A percentile compares a stretch with the other conserved stretches of the same genome.
Conservation (phyloP, 495 filamentous ascomycete genomes). For the Amorphotheca resinae region DNA sequence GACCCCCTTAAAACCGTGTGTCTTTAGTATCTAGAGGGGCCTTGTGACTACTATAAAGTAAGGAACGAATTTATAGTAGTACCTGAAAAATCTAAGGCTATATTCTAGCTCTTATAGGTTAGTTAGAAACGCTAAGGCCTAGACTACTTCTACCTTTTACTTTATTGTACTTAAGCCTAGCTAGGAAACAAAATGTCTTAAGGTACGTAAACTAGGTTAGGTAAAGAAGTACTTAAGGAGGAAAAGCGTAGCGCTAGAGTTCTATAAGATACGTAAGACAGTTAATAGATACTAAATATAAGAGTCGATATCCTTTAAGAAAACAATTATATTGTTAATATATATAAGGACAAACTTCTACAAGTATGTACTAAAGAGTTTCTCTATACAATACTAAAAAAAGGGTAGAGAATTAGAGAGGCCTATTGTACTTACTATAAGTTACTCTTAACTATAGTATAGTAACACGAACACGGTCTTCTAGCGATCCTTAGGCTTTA, state of each 20-base stretch:
- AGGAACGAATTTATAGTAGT: conserved; percentile 6
- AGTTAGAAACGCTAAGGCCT: background rate
- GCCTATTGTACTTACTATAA: conserved; percentile 12
- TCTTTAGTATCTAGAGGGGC: background rate
- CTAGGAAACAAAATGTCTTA: conserved; percentile 4
- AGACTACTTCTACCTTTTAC: conserved; percentile 4
- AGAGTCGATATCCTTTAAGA: background rate
- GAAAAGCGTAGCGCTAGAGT: conserved; percentile 3
- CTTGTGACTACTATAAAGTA: background rate
- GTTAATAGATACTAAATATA: background rate
- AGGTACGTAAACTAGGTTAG: background rate
- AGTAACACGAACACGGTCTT: conserved; percentile 9
- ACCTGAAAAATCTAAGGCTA: conserved; percentile 3
- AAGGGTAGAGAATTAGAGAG: conserved; percentile 7
- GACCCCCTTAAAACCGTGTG: background rate
- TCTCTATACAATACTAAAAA: conserved; percentile 14
- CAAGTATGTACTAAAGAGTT: conserved; percentile 1
- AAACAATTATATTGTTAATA: conserved; percentile 10
- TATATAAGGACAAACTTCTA: conserved; percentile 1
- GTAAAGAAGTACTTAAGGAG: conserved; percentile 14
- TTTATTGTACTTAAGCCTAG: conserved; percentile 5
- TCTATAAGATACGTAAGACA: background rate
- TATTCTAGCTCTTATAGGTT: conserved; percentile 1
- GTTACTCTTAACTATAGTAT: conserved; percentile 9
- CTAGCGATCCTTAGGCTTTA: conserved; percentile 2